phyloP scores from a whole-genome alignment of 1,284 basidiomycete species.

The Polyporus tsugae region DNA sequence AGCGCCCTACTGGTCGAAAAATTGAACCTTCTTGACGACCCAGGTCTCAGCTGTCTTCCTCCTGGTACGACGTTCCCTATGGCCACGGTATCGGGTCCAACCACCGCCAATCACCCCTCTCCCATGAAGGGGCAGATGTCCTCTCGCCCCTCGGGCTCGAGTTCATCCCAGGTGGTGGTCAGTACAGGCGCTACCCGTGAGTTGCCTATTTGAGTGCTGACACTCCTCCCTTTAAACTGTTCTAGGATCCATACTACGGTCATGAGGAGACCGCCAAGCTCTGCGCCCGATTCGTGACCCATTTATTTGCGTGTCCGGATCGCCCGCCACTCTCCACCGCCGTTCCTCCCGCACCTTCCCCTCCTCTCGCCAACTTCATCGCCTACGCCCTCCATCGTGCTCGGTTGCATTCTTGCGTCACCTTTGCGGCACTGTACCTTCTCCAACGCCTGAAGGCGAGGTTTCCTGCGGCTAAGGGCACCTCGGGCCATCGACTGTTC shows the following conservation, averaged over 20 bases:
- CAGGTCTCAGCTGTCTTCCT: neutral
- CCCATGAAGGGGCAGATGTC: neutral
- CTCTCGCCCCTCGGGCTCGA: neutral
- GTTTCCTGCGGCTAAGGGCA: constrained; percentile 93
- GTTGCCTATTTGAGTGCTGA: neutral
- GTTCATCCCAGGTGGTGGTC: neutral
- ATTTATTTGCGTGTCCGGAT: constrained; percentile 81
- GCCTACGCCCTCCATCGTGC: constrained; percentile 93
- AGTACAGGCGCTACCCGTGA: neutral
- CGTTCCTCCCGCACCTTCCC: constrained; percentile 55
- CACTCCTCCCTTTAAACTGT: neutral
- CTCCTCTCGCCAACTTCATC: constrained; percentile 80
- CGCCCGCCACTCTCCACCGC: constrained; percentile 44
- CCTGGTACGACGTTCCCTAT: neutral
- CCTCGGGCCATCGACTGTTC: constrained; percentile 90
- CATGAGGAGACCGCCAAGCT: constrained; percentile 73
- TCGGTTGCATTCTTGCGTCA: constrained; percentile 82
- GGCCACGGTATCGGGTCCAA: neutral
- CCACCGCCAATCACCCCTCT: neutral
- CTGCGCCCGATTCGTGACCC: constrained; percentile 80
- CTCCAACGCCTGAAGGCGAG: constrained; percentile 89
- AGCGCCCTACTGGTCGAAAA: neutral
- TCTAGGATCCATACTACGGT: constrained; percentile 80
- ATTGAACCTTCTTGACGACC: neutral
- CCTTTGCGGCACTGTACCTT: constrained; percentile 86